Percentiles rank a stretch among this genome's conserved stretches.
These are phyloP conservation scores for Hirsutella thompsonii DNA, from an alignment of 2,329 filamentous ascomycete species.

Conservation along the genomic window DNA sequence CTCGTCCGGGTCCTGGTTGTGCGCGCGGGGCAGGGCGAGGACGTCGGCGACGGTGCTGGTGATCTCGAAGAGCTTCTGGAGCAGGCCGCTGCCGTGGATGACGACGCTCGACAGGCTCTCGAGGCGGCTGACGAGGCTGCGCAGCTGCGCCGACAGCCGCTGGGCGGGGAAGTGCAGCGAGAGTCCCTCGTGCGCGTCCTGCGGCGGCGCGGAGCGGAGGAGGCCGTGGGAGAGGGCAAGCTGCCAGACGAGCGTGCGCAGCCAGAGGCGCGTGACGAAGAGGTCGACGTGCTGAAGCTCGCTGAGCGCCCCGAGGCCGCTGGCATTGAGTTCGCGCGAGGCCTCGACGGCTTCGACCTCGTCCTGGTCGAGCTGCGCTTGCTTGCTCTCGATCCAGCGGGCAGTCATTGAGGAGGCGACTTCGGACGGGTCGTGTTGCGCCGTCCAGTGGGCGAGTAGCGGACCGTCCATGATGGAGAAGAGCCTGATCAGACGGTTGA, in stretches of 20 bases:
- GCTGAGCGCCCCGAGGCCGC: slow-evolving; percentile 15
- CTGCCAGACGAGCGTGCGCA: slow-evolving; percentile 28
- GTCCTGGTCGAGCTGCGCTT: slow-evolving; percentile 24
- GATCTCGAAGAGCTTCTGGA: slow-evolving; percentile 48
- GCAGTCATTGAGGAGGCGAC: slow-evolving; percentile 15
- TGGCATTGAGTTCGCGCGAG: slow-evolving; percentile 12
- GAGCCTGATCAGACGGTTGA: slow-evolving; percentile 22
- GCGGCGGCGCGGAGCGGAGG: slow-evolving; percentile 19
- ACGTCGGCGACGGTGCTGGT: slow-evolving; percentile 47
- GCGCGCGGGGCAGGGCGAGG: slow-evolving; percentile 33
- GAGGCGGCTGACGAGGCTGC: slow-evolving; percentile 21
- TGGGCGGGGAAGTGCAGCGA: slow-evolving; percentile 25
- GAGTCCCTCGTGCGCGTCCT: slow-evolving; percentile 21
- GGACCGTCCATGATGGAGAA: slow-evolving; percentile 25
- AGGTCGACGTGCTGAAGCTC: slow-evolving; percentile 28
- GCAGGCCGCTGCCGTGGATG: slow-evolving; percentile 41
- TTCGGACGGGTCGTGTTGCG: slow-evolving; percentile 13
- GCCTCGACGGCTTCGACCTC: slow-evolving; percentile 18
- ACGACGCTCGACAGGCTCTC: slow-evolving; percentile 29
- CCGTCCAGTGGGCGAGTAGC: slow-evolving; percentile 23
- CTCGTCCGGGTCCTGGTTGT: slow-evolving; percentile 24
- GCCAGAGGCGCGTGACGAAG: slow-evolving; percentile 26
- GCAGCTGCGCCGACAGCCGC: slow-evolving; percentile 24
- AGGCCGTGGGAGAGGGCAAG: slow-evolving; percentile 25
- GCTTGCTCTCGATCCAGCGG: slow-evolving; percentile 27